These are phyloP conservation scores for Phytophthora fragariaefolia DNA, from an alignment of 352 stramenopile genomes.

Conservation along the genomic window DNA sequence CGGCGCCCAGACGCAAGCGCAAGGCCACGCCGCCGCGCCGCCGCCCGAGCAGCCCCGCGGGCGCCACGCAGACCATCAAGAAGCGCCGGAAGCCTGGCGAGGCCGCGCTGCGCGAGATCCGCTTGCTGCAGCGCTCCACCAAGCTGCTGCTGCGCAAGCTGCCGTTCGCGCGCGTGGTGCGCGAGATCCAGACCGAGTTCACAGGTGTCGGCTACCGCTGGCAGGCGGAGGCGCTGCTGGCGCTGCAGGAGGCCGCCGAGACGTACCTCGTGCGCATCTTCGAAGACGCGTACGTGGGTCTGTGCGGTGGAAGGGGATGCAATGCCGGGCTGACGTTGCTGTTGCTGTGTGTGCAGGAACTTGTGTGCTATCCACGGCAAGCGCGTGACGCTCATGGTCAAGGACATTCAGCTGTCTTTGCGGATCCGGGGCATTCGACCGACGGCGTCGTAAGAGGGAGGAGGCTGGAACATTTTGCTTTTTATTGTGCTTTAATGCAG, in stretches of 20 bases:
- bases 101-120: slow-evolving; percentile 95
- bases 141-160: slow-evolving; percentile 96
- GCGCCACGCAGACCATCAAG: slow-evolving; percentile 46
- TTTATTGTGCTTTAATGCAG: slow-evolving; percentile 22
- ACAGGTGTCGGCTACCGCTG: slow-evolving; percentile 85
- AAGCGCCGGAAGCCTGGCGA: slow-evolving; percentile 70
- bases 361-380: slow-evolving; percentile 97
- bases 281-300: slow-evolving; percentile 88
- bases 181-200: slow-evolving; percentile 93
- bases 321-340: too few relatives aligned
- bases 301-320: too few relatives aligned
- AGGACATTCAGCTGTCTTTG: slow-evolving; percentile 95
- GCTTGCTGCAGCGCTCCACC: slow-evolving; percentile 95
- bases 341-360: slow-evolving; percentile 76
- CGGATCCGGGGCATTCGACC: slow-evolving; percentile 87
- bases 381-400: slow-evolving; percentile 96
- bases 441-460: slow-evolving; percentile 32
- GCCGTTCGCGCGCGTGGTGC: slow-evolving; percentile 96
- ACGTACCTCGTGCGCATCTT: slow-evolving; percentile 96
- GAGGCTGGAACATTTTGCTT: slow-evolving; percentile 16
- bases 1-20: slow-evolving; percentile 40
- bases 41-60: slow-evolving; percentile 12
- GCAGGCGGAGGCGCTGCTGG: slow-evolving; percentile 93
- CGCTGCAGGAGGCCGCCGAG: slow-evolving; percentile 94
- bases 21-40: slow-evolving; percentile 37